Base-by-base conservation (phyloP, 2,329 filamentous ascomycete genomes). In the Monilinia fructicola region DNA sequence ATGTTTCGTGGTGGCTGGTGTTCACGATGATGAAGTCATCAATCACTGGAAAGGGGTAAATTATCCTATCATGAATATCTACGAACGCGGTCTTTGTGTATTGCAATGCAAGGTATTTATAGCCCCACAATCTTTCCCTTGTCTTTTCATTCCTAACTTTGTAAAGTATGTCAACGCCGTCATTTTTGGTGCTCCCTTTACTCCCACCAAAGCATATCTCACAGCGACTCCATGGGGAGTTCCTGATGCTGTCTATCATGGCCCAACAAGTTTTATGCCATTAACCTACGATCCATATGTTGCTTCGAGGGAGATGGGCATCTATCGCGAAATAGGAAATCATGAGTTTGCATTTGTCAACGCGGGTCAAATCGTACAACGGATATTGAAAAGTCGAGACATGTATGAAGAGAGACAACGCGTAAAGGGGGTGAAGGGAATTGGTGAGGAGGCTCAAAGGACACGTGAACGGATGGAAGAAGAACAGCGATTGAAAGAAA, bases 51-150 rank as follows among this genome's bases (percentile, higher is more conserved):
- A 98, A 80, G 94, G 95, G 46, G 85, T 97, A 74, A 99, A 99
- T 80, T 99, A 97, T 77, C 95, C 95, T 35, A 98, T 99, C 80
- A 99, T 99, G 95, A 99, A 98, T 81, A 93, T 97, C 67, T 97
- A 94, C 74, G 95, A 99, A 82, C 90, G 95, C 53, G 93, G 93
- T 1, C 87, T 99, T 28, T 99, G 95, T 77, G 94, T 98, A 40
- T 81, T 98, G 69, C 95, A 99, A 76, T 99, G 95, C 82, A 90
- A 90, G 78, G 92, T 94, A 82, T 74, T 85, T 16, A 48, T 12
- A 44, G 4, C 56, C 31, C 62, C 38, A 28, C 65, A 40, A 58
- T 18, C 50, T 44, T 14, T 42, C 18, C 40, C 18, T 40, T 16
- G 12, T 42, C n/a, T 52, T 38, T 35, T 16, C 53, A 38, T 35